These are phyloP conservation scores for Pezizomycotina sp. DNA, from an alignment of 2,329 filamentous ascomycete species.

Conservation along the genomic window DNA sequence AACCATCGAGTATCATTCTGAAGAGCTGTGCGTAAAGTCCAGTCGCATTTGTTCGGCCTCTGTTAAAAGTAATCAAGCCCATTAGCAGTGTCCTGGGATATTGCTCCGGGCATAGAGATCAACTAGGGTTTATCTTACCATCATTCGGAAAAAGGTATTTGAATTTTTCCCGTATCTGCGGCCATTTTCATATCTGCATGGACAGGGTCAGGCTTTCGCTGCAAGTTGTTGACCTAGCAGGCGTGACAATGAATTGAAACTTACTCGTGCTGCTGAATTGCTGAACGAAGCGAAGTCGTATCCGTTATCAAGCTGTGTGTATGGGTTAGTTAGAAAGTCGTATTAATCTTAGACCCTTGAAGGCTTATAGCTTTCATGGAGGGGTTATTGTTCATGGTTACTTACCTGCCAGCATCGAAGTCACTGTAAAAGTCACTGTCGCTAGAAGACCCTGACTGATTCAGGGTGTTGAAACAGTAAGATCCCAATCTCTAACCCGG, in stretches of 20 bases:
- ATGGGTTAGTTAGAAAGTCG: too few relatives aligned
- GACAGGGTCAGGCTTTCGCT: conserved; percentile 5
- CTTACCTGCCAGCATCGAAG: too few relatives aligned
- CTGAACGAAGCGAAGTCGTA: conserved; percentile 15
- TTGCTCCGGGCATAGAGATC: neutral
- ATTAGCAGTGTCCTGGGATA: conserved; percentile 2
- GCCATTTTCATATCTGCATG: conserved; percentile 16
- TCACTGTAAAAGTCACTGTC: too few relatives aligned
- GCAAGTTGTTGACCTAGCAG: neutral
- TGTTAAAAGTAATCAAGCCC: conserved; percentile 1
- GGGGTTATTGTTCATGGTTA: too few relatives aligned
- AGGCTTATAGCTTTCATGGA: too few relatives aligned
- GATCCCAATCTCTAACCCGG: too few relatives aligned
- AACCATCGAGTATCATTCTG: conserved; percentile 15
- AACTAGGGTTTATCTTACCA: conserved; percentile 4
- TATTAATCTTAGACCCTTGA: too few relatives aligned
- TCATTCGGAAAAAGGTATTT: conserved; percentile 17
- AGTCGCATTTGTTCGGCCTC: conserved; percentile 23
- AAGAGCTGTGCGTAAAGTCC: conserved; percentile 19
- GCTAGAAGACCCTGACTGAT: too few relatives aligned
- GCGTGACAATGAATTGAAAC: neutral
- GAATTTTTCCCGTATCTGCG: conserved; percentile 14
- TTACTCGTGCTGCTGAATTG: conserved; percentile 18
- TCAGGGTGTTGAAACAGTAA: too few relatives aligned
- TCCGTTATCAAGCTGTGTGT: conserved; percentile 17